These are phyloP conservation scores for Ophiostoma piceae DNA, from an alignment of 2,329 filamentous ascomycete genomes.

Conservation along the genomic window DNA sequence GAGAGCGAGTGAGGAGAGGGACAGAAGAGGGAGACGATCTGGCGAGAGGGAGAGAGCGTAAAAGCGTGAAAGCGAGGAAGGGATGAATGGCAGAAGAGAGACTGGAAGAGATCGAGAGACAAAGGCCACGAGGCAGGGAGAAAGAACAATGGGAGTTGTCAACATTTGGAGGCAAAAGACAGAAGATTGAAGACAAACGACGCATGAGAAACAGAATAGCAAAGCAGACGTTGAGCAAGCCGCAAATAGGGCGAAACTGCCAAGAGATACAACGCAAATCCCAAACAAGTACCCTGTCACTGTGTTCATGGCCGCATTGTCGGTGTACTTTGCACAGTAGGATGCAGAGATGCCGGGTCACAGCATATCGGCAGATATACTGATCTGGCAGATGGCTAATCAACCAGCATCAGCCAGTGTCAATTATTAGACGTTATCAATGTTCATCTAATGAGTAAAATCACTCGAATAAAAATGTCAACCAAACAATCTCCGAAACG, in stretches of 20 bases:
- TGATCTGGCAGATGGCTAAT: neutral
- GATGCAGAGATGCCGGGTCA: neutral
- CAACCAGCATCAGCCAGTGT: too few relatives aligned
- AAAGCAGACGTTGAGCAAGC: neutral
- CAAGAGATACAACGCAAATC: neutral
- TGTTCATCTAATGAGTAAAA: neutral
- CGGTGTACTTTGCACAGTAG: too few relatives aligned
- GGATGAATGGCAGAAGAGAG: neutral
- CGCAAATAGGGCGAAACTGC: neutral
- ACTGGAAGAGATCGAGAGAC: neutral
- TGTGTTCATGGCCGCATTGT: neutral
- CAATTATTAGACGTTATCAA: neutral
- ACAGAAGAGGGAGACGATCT: neutral
- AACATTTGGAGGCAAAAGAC: neutral
- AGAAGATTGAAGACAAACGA: neutral
- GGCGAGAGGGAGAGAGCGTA: neutral
- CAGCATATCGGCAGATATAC: neutral
- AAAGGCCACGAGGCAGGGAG: slow-evolving; percentile 1
- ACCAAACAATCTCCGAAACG: neutral
- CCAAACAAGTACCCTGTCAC: neutral
- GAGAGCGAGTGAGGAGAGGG: neutral
- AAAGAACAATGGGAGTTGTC: neutral
- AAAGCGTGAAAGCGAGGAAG: neutral
- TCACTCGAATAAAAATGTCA: neutral
- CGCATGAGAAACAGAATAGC: neutral